Conservation (phyloP, 78 protist species). For the Dictyostelium firmibasis region DNA sequence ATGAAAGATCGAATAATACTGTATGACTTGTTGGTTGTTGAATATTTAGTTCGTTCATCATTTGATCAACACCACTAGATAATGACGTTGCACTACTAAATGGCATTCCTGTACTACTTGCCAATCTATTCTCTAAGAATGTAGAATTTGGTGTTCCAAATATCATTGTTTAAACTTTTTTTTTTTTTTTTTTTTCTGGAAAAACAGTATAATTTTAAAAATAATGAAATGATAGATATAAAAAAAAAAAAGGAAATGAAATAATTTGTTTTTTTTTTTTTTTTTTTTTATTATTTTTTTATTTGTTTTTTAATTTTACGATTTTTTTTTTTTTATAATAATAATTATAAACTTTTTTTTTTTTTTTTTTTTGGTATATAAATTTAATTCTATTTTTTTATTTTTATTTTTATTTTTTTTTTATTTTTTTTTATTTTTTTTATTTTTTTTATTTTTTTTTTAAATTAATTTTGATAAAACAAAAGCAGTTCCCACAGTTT, state of each 20-base stretch:
- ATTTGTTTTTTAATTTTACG: background rate
- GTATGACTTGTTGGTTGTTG: background rate
- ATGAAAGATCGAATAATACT: slow-evolving; percentile 58
- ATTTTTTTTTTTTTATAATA: background rate
- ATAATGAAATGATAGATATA: no score
- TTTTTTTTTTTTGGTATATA: background rate
- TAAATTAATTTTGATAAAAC: background rate
- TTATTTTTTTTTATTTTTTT: background rate
- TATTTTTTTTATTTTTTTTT: background rate
- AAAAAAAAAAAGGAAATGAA: no score
- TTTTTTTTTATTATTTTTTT: background rate
- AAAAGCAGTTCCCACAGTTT: background rate
- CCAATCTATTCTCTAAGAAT: slow-evolving; percentile 28
- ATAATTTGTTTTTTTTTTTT: background rate
- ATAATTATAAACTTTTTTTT: no score
- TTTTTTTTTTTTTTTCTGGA: background rate
- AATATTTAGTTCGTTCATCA: background rate
- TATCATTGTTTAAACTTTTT: slow-evolving; percentile 8
- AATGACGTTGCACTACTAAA: background rate
- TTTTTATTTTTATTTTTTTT: background rate
- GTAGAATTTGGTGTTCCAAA: slow-evolving; percentile 73
- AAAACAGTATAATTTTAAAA: background rate
- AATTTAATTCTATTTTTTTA: no score
- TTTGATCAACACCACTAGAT: background rate
- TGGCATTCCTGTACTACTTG: background rate